phyloP scores from a whole-genome alignment of 192 early-diverging fungal genomes.

The Funneliformis geosporum region DNA sequence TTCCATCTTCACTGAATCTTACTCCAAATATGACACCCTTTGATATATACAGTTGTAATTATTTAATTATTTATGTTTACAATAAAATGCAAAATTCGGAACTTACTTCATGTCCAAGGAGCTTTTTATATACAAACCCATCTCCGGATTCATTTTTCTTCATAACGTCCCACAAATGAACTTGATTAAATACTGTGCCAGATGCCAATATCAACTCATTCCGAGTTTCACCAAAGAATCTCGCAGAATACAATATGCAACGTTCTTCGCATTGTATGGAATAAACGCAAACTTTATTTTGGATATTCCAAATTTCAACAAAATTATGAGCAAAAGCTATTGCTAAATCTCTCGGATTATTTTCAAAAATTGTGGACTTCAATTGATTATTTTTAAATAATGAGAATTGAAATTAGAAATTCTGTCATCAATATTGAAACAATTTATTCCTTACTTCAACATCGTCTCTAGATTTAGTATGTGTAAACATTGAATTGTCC shows the following conservation, averaged over 20 bases:
- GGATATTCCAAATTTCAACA: conserved; percentile 58
- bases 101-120: conserved; percentile 59
- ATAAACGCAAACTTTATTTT: conserved; percentile 37
- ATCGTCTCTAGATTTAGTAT: not conserved
- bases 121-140: conserved; percentile 45
- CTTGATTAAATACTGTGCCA: conserved; percentile 86
- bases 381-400: not conserved
- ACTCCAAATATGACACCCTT: conserved; percentile 79
- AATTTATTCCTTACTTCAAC: not conserved
- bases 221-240: conserved; percentile 60
- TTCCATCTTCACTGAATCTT: conserved; percentile 63
- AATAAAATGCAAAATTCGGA: not conserved
- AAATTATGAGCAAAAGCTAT: conserved; percentile 78
- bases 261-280: conserved; percentile 62
- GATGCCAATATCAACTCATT: conserved; percentile 59
- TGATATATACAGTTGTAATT: not conserved
- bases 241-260: conserved; percentile 76
- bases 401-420: not conserved
- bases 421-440: not conserved
- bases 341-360: not conserved
- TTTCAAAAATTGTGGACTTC: not conserved
- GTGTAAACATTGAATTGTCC: not conserved
- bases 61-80: not conserved
- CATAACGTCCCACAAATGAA: conserved; percentile 67
- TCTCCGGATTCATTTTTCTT: conserved; percentile 41